These are phyloP conservation scores for Neopestalotiopsis sp. DNA, from an alignment of 2,329 filamentous ascomycete species.

Conservation along the genomic window DNA sequence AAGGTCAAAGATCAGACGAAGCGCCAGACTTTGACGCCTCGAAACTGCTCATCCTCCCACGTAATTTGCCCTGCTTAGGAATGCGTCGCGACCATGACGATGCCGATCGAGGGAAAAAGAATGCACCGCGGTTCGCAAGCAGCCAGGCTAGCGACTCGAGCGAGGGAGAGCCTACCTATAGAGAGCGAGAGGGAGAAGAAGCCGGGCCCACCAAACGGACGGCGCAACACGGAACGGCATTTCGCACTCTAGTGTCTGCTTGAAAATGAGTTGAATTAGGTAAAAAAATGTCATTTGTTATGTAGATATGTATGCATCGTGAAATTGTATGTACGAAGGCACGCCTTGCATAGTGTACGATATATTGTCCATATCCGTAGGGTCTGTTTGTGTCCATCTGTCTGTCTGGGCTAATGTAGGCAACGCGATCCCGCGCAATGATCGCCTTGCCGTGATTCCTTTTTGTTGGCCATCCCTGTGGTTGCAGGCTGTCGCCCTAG, in stretches of 20 bases:
- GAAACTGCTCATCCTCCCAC: background rate
- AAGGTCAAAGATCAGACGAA: slow-evolving; percentile 5
- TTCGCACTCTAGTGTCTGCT: too few relatives aligned
- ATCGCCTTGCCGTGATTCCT: slow-evolving; percentile 25
- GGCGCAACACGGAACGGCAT: background rate
- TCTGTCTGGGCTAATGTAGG: background rate
- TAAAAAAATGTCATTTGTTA: too few relatives aligned
- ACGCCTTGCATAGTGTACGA: background rate
- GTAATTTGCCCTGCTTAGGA: slow-evolving; percentile 9
- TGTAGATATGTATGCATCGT: too few relatives aligned
- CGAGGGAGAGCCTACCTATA: background rate
- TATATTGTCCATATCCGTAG: background rate
- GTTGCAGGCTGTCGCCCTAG: slow-evolving; percentile 14
- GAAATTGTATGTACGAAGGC: too few relatives aligned
- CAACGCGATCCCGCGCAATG: slow-evolving; percentile 16
- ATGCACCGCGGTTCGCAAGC: background rate
- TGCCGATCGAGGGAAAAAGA: slow-evolving; percentile 1
- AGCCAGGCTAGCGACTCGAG: slow-evolving; percentile 1
- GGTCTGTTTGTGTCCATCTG: background rate
- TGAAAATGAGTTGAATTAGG: too few relatives aligned
- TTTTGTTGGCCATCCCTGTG: slow-evolving; percentile 19
- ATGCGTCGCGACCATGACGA: slow-evolving; percentile 4
- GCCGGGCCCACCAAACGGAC: background rate
- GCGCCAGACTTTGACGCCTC: slow-evolving; percentile 11
- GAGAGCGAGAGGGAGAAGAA: background rate